Base-by-base conservation (phyloP, 208 protist genomes). In the Trypanosoma cruzi region DNA sequence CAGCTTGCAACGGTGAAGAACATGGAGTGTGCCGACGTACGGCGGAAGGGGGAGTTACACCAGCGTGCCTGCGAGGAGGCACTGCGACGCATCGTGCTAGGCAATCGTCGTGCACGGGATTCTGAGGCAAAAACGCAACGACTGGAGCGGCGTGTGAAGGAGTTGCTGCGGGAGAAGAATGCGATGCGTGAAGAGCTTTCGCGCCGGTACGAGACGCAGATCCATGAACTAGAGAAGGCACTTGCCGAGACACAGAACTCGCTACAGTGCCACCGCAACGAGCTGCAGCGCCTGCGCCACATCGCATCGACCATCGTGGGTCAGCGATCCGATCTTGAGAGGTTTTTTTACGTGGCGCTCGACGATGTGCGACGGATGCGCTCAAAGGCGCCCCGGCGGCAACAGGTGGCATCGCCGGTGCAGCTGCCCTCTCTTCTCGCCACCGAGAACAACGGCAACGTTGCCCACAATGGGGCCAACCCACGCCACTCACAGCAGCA, bases 261-360 rank as follows among this genome's bases (percentile, higher is more conserved):
- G 18, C 58, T 90, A 31, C 68, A 81, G 44, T 57, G 53, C 14
- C 78, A 89, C 70, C 77, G 81, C 5, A 46, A 48, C 2, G 83
- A 94, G 77, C 80, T 94, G 14, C 60, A 73, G 58, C 71, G 78
- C 5, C 79, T 88, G 75, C 75, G 86, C 6, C 61, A 77, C 37
- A 68, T 90, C 32, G 80, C 89, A 2, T 58, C 71, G 16, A 73
- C 68, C 10, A 81, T 94, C 24, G 82, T 94, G 40, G 70, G 40
- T 8, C 85, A 94, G 72, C 73, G 89, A 3, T 89, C 84, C 18
- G 89, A 88, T 50, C 68, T 94, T n/a, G 85, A 94, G 64, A 71
- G 75, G 34, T 94, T 94, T 50, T 94, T 94, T 52, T 82, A 90
- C 69, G 75, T 78, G 20, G 89, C 85, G 1, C 52, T 94, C 5